These are phyloP conservation scores for Kuraishia capsulata DNA, from an alignment of 805 yeast genomes.

Conservation along the genomic window DNA sequence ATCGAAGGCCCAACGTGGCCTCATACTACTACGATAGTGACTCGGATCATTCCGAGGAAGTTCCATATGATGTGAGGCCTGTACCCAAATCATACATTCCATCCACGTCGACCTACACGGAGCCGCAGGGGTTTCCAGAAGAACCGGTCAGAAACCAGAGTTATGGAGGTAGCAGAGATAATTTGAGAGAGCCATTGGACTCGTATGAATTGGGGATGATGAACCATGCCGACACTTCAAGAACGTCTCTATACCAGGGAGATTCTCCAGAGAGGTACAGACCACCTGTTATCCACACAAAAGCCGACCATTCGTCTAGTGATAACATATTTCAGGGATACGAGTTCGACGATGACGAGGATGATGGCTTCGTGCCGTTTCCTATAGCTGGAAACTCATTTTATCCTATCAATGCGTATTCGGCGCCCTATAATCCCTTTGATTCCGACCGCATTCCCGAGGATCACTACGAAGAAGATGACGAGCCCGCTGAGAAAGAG, in stretches of 20 bases:
- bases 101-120: background rate
- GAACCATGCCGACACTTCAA: background rate
- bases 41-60: background rate
- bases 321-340: constrained; percentile 8
- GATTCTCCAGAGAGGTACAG: background rate
- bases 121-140: background rate
- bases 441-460: background rate
- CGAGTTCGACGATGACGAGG: constrained; percentile 16
- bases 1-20: constrained; percentile 1
- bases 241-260: background rate
- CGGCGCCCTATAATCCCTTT: background rate
- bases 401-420: constrained; percentile 21
- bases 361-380: constrained; percentile 22
- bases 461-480: background rate
- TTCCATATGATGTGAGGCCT: constrained; percentile 1
- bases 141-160: background rate
- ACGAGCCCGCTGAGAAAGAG: constrained; percentile 5
- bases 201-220: background rate
- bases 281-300: background rate
- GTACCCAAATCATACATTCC: constrained; percentile 3
- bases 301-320: too few species aligned
- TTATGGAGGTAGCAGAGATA: too few species aligned
- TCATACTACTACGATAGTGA: background rate
- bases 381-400: constrained; percentile 22
- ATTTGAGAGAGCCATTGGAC: background rate